Base-by-base conservation (phyloP, 257 asterid genomes). In the Lithospermum erythrorhizon region DNA sequence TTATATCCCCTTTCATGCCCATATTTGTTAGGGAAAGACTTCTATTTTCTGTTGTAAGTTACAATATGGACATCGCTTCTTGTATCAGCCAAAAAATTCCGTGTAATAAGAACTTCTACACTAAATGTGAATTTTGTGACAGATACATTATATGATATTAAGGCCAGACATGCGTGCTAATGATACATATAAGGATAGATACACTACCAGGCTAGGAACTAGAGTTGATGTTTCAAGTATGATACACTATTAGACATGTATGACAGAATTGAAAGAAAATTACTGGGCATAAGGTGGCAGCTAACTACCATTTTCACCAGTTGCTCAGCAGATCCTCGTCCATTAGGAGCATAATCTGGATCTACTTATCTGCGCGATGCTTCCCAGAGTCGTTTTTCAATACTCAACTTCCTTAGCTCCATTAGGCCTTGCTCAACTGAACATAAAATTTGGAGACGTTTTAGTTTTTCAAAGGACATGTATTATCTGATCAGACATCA, bases 361-460 rank as follows among this genome's bases (percentile, higher is more conserved):
- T 74, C 81, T 32, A 56, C 65, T 68, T 73, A 78, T 63, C 66
- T 79, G 21, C 82, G 82, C 11, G 82, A 79, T 65, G 76, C 72
- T 65, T 73, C 82, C 79, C 84, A 76, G 6, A 79, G 77, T 51
- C 75, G 70, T 30, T 51, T 70, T 62, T 79, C 84, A 58, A 79
- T 76, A 20, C 76, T 73, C 68, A 76, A 58, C 71, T 76, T 79
- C 65, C 78, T 71, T 63, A 79, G 73, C 72, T 79, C 84, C 73
- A 68, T 73, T 64, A 79, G 56, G 16, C 82, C 84, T 70, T 69
- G 82, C 72, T 79, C 84, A 63, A 70, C 84, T 79, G 69, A 35
- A 68, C 22, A 55, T 63, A 55, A 53, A 61, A 65, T 65, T 57
- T 68, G 59, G 48, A 53, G 21, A 58, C 16, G 58, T 23, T 53